Evolutionary conservation across 2,329 filamentous ascomycete genomes (phyloP), one percentile per base, ranked within the genome.

Genomic region (Stromatinia cepivora): DNA sequence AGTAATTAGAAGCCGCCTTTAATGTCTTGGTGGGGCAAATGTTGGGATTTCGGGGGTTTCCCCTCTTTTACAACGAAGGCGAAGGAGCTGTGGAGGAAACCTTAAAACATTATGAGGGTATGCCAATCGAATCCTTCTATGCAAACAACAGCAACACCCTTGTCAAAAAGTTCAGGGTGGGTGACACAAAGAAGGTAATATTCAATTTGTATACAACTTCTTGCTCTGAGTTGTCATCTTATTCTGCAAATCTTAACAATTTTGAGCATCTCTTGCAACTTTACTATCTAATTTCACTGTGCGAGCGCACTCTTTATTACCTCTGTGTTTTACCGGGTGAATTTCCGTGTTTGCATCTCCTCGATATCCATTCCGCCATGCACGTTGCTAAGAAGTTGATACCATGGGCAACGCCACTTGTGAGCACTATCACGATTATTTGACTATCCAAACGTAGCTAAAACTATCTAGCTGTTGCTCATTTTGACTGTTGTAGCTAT

Each of bases 401-500:
- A 36, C 52, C 72, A 3, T 70, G 71, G 34, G 72, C 66, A 25
- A 70, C 71, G n/a, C 74, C 75, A n/a, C 66, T 75, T 53, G 73
- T 76, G 70, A 73, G 75, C 69, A 46, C 42, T 46, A 15, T 39
- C 17, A 36, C 48, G 31, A 46, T 8, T 34, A 20, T 25, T 15
- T 28, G 31, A 50, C 5, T 53, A 28, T 17, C 28, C 10, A 59
- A 42, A 34, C 15, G 31, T 13, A 63, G 64, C 72, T 75, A 53
- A 74, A 70, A 11, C 13, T 3, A 45, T 59, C 13, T 67, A 78
- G 76, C 63, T 76, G 31, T 48, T 77, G 9, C 22, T 76, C 1
- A 17, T 75, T 8, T 58, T 77, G 50, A 76, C 72, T 61, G 74
- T 70, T 25, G 66, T 77, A 39, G 76, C 77, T 48, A 75, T 75